Base-by-base conservation (phyloP, 2,329 filamentous ascomycete species). In the Dryadomyces quercivorus region DNA sequence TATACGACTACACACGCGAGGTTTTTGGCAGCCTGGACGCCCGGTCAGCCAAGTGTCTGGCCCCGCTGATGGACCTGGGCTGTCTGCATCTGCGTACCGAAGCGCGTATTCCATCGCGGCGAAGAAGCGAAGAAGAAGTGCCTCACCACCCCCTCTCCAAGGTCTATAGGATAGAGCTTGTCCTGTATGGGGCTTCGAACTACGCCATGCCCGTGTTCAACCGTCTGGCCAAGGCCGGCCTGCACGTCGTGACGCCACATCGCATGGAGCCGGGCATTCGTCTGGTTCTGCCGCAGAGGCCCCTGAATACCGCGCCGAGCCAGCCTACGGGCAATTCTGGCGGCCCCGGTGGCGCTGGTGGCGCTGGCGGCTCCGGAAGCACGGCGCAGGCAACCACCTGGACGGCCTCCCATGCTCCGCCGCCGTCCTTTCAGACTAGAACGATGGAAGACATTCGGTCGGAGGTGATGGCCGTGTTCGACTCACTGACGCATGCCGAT, bases 401-500 rank as follows among this genome's bases (percentile, higher is more conserved):
- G 22, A 49, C 59, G 46, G 16, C 62, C 60, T 40, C 58, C 51
- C 56, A 63, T 56, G 56, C 60, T n/a, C 63, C 60, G 57, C 54
- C 61, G 8, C 54, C 63, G 40, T 62, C 67, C 5, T 58, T 69
- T 65, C 50, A 80, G 88, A 38, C 65, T 50, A 80, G 88, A 36
- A 92, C 88, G 0, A 82, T 84, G 0, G 92, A 97, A 62, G 90
- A 97, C 68, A 85, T 95, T 56, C 85, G 86, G 10, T 84, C 82
- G 59, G 90, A 95, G 55, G 86, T 95, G 21, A 80, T 88, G 66
- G 83, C 82, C 45, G 88, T 97, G 65, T 95, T 98, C 63, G 90
- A 96, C 69, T 85, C 84, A 8, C 79, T 96, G 43, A 80, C 84
- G 26, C 84, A 84, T 61, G 82, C 78, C 10, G 86, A 94, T 55